phyloP scores from a whole-genome alignment of 108 stramenopile genomes.

The Skeletonema marinoi region DNA sequence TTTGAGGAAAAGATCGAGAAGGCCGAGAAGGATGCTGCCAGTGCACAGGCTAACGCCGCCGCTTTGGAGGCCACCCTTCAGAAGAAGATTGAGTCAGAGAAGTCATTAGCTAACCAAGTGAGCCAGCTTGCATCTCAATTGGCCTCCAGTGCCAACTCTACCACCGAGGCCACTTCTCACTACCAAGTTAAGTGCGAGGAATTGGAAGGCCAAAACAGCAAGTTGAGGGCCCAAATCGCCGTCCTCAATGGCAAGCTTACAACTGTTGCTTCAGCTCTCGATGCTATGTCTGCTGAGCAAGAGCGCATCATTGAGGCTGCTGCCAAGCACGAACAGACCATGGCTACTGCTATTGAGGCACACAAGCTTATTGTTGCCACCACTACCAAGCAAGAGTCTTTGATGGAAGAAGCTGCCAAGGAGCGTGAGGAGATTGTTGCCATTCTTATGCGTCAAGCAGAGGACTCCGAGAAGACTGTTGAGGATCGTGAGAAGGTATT shows the following conservation, averaged over 20 bases:
- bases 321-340: constrained; percentile 56
- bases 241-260: constrained; percentile 58
- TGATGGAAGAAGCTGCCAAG: constrained; percentile 54
- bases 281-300: constrained; percentile 68
- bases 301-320: constrained; percentile 63
- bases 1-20: constrained; percentile 38
- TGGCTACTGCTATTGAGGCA: constrained; percentile 42
- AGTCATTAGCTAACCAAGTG: constrained; percentile 66
- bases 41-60: constrained; percentile 52
- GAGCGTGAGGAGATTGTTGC: constrained; percentile 63
- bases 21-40: constrained; percentile 56
- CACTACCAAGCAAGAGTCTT: constrained; percentile 49
- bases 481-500: constrained; percentile 50
- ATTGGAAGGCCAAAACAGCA: constrained; percentile 58
- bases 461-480: constrained; percentile 48
- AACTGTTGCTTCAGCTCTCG: constrained; percentile 59
- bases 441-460: constrained; percentile 60
- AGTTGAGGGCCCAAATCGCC: constrained; percentile 49
- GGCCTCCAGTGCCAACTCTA: constrained; percentile 49
- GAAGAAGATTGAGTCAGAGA: constrained; percentile 74
- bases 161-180: constrained; percentile 31
- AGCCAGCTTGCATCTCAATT: constrained; percentile 57
- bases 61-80: constrained; percentile 73
- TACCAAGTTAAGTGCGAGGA: constrained; percentile 46
- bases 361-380: constrained; percentile 60